These are phyloP conservation scores for Kalmusia sp. DNA, from an alignment of 2,329 filamentous ascomycete genomes.

Conservation along the genomic window DNA sequence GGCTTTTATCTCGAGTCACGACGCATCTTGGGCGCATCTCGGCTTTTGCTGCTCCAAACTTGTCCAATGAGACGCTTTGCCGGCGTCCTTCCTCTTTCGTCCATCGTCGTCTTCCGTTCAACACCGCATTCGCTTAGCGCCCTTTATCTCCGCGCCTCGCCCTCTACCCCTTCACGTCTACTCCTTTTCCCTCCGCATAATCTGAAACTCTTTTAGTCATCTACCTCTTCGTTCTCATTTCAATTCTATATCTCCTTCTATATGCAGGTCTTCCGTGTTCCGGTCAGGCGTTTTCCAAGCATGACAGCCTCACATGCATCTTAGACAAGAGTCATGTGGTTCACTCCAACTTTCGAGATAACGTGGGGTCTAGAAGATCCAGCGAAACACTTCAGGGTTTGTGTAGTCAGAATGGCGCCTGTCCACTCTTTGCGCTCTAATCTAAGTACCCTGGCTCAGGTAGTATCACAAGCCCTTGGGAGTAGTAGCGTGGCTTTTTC, in stretches of 20 bases:
- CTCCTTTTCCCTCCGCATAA: not conserved
- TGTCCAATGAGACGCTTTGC: constrained; percentile 17
- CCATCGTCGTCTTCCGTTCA: constrained; percentile 14
- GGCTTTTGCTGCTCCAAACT: constrained; percentile 1
- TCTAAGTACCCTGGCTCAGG: constrained; percentile 30
- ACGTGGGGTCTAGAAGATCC: constrained; percentile 21
- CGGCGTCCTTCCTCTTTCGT: constrained; percentile 29
- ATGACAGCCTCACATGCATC: constrained; percentile 31
- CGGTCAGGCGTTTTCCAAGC: constrained; percentile 28
- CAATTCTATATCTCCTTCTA: constrained; percentile 4
- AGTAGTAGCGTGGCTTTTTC: constrained; percentile 21
- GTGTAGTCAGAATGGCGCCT: constrained; percentile 5
- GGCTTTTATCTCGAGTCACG: not conserved
- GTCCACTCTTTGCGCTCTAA: constrained; percentile 15
- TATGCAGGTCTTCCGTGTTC: constrained; percentile 6
- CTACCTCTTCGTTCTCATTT: not conserved
- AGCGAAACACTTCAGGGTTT: constrained; percentile 8
- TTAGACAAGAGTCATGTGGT: constrained; percentile 28
- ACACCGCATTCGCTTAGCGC: constrained; percentile 33
- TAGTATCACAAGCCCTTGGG: constrained; percentile 30
- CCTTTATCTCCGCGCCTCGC: constrained; percentile 1
- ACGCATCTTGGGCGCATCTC: not conserved
- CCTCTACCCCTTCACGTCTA: not conserved
- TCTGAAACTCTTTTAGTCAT: not conserved
- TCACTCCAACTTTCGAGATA: constrained; percentile 14